phyloP scores from a whole-genome alignment of 1,139 yeast genomes.

The Arxiozyma bovina region DNA sequence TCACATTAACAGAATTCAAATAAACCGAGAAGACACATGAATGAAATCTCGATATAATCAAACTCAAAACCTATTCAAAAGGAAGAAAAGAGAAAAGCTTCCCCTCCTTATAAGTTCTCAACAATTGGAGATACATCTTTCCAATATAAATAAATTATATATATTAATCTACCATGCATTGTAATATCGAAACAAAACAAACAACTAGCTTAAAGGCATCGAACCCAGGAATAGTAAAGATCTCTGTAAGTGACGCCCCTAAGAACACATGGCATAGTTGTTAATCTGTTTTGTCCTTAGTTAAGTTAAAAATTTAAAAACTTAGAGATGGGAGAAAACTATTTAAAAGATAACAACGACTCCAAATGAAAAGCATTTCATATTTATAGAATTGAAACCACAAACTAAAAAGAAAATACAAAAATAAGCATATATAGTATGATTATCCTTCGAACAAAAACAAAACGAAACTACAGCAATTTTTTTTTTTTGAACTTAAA shows the following conservation, averaged over 20 bases:
- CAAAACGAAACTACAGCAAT: too few species aligned
- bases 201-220: conserved; percentile 14
- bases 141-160: conserved; percentile 13
- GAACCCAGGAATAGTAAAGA: conserved; percentile 9
- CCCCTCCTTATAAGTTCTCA: conserved; percentile 18
- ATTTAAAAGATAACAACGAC: too few species aligned
- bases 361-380: too few species aligned
- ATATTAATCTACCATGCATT: conserved; percentile 30
- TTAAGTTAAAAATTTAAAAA: too few species aligned
- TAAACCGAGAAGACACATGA: background rate
- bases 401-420: background rate
- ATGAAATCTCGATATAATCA: too few species aligned
- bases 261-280: conserved; percentile 16
- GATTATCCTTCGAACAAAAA: background rate
- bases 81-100: conserved; percentile 27
- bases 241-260: conserved; percentile 20
- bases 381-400: too few species aligned
- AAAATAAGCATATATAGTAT: too few species aligned
- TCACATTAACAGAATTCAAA: conserved; percentile 18
- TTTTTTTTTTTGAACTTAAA: too few species aligned
- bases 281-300: background rate
- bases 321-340: too few species aligned
- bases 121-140: conserved; percentile 34
- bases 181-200: background rate
- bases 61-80: background rate